These are phyloP conservation scores for Metschnikowia sp. DNA, from an alignment of 805 yeast genomes.

Conservation along the genomic window DNA sequence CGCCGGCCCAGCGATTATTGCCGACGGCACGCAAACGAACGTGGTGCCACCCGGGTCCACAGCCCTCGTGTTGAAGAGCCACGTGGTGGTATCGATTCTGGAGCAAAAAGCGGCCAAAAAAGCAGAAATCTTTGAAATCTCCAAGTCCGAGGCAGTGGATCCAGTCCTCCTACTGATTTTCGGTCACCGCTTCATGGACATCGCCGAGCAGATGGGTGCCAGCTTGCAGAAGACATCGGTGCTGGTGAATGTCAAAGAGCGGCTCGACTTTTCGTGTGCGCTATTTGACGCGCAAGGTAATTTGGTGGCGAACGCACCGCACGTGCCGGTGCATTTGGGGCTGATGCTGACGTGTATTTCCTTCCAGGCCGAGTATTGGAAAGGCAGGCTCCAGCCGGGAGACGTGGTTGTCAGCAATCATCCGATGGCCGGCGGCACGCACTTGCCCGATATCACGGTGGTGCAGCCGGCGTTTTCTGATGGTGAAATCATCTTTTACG, in stretches of 20 bases:
- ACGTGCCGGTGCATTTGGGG: slow-evolving; percentile 45
- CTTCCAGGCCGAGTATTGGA: slow-evolving; percentile 39
- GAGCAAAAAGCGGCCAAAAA: not conserved
- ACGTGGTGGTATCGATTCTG: slow-evolving; percentile 13
- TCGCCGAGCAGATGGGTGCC: slow-evolving; percentile 41
- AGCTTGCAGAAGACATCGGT: slow-evolving; percentile 44
- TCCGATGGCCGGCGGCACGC: slow-evolving; percentile 43
- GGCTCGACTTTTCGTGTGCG: slow-evolving; percentile 46
- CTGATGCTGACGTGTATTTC: slow-evolving; percentile 47
- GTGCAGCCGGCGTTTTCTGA: slow-evolving; percentile 78
- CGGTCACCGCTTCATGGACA: slow-evolving; percentile 22
- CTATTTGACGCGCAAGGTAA: slow-evolving; percentile 40
- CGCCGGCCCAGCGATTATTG: slow-evolving; percentile 19
- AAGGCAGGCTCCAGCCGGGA: slow-evolving; percentile 37
- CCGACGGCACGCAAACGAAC: slow-evolving; percentile 21
- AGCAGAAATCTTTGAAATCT: not conserved
- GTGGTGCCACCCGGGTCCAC: slow-evolving; percentile 15
- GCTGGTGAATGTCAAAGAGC: slow-evolving; percentile 43
- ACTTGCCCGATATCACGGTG: slow-evolving; percentile 66
- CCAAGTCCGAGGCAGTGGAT: slow-evolving; percentile 4
- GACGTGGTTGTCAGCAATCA: slow-evolving; percentile 44
- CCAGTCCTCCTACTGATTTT: slow-evolving; percentile 20
- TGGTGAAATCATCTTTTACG: slow-evolving; percentile 63
- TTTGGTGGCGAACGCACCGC: slow-evolving; percentile 46
- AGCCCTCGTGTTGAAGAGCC: slow-evolving; percentile 17